Conservation (phyloP, 2,329 filamentous ascomycete genomes). For the Mycosphaerella sp. region DNA sequence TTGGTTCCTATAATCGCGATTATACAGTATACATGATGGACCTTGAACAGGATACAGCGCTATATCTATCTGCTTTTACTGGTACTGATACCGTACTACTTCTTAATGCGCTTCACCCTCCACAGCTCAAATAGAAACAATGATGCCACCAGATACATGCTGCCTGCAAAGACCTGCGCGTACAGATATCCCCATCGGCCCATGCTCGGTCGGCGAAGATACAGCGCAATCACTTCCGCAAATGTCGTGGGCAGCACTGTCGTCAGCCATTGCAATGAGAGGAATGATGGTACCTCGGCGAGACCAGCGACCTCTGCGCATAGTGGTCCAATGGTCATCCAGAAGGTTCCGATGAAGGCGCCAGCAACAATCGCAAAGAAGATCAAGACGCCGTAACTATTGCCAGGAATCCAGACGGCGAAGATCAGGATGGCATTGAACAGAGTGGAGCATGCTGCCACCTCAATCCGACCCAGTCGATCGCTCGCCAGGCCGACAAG, state of each 20-base stretch:
- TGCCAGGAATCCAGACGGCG: constrained; percentile 41
- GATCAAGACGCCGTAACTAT: constrained; percentile 20
- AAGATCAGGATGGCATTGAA: constrained; percentile 37
- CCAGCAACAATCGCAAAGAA: constrained; percentile 22
- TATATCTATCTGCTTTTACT: neutral
- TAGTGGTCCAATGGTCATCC: constrained; percentile 25
- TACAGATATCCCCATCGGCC: constrained; percentile 33
- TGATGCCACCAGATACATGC: constrained; percentile 34
- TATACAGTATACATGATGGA: too few species aligned
- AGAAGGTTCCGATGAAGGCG: constrained; percentile 24
- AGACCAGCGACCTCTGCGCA: constrained; percentile 26
- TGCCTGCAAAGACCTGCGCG: constrained; percentile 36
- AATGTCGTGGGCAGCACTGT: constrained; percentile 36
- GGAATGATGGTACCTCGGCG: constrained; percentile 29
- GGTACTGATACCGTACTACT: neutral
- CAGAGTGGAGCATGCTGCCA: constrained; percentile 38
- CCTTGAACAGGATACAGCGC: too few species aligned
- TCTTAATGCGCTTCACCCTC: constrained; percentile 18
- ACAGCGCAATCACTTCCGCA: constrained; percentile 40
- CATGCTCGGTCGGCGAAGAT: constrained; percentile 31
- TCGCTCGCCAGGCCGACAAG: constrained; percentile 44
- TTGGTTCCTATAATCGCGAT: too few species aligned
- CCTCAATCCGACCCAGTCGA: constrained; percentile 39
- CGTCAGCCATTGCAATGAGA: constrained; percentile 36
- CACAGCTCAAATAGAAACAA: constrained; percentile 31